Evolutionary conservation across 129 eudicot genomes (phyloP).

Genomic region (Flaveria robusta): DNA sequence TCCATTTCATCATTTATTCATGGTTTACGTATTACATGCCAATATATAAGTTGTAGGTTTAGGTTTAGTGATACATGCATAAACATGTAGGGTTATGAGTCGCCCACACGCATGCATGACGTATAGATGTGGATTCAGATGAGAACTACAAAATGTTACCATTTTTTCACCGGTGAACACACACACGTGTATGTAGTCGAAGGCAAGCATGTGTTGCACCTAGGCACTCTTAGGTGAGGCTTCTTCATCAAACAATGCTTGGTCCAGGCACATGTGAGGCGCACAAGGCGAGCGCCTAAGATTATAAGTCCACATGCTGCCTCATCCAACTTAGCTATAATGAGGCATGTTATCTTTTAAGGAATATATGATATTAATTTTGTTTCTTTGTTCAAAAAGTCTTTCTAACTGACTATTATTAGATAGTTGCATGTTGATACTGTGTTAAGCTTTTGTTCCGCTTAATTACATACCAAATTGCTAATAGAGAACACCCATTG

Average conservation of each 20-base stretch:
- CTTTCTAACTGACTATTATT: too few relatives aligned
- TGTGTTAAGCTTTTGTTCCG: constrained; percentile 10
- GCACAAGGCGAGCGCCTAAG: too few relatives aligned
- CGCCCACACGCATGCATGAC: background rate
- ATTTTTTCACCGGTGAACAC: too few relatives aligned
- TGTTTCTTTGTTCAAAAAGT: background rate
- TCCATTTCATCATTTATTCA: constrained; percentile 13
- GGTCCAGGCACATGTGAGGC: too few relatives aligned
- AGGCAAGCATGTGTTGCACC: too few relatives aligned
- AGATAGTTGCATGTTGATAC: constrained; percentile 1
- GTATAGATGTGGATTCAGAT: too few relatives aligned
- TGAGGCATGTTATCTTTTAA: constrained; percentile 1
- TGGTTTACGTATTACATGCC: constrained; percentile 1
- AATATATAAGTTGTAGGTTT: background rate
- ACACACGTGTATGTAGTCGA: too few relatives aligned
- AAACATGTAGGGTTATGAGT: background rate
- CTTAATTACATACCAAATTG: constrained; percentile 22
- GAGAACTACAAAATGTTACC: too few relatives aligned
- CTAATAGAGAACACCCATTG: constrained; percentile 22
- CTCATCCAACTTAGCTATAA: constrained; percentile 1
- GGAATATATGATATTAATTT: background rate
- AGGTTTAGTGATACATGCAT: constrained; percentile 3
- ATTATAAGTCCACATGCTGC: too few relatives aligned
- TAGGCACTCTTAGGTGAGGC: too few relatives aligned
- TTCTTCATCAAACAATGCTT: too few relatives aligned